Evolutionary conservation across 1,139 yeast genomes (phyloP).

Genomic region (Meyerozyma sp.): DNA sequence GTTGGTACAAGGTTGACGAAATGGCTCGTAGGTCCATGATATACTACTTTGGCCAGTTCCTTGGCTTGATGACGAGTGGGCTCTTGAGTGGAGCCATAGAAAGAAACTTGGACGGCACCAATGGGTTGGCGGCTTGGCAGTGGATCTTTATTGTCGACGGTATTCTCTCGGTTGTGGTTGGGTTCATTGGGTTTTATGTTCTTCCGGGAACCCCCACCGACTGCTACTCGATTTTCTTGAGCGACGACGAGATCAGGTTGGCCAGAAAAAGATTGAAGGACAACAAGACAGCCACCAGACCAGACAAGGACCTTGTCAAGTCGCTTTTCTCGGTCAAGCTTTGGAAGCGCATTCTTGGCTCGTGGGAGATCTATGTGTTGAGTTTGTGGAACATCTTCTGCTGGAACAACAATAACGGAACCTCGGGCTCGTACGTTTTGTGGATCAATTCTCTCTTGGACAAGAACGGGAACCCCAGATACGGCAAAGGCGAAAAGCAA

Average conservation of each 20-base stretch:
- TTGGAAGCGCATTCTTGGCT: conserved; percentile 47
- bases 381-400: conserved; percentile 53
- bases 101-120: conserved; percentile 37
- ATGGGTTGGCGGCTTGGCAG: conserved; percentile 61
- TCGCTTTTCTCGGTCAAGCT: conserved; percentile 19
- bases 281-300: conserved; percentile 32
- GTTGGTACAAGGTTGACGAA: conserved; percentile 55
- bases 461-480: conserved; percentile 20
- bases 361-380: conserved; percentile 53
- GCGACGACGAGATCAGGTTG: conserved; percentile 60
- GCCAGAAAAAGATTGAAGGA: conserved; percentile 52
- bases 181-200: conserved; percentile 53
- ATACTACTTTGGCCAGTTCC: conserved; percentile 54
- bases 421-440: conserved; percentile 46
- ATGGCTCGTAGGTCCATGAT: conserved; percentile 56
- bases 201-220: conserved; percentile 69
- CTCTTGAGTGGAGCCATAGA: conserved; percentile 59
- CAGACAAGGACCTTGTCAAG: conserved; percentile 6
- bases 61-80: conserved; percentile 61
- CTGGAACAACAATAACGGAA: conserved; percentile 53
- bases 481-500: conserved; percentile 28
- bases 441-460: conserved; percentile 36
- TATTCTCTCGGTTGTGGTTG: conserved; percentile 53
- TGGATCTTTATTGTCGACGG: conserved; percentile 74
- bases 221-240: conserved; percentile 50